Evolutionary conservation across 129 eudicot species (phyloP).

Genomic region (Kitagawia praeruptora): DNA sequence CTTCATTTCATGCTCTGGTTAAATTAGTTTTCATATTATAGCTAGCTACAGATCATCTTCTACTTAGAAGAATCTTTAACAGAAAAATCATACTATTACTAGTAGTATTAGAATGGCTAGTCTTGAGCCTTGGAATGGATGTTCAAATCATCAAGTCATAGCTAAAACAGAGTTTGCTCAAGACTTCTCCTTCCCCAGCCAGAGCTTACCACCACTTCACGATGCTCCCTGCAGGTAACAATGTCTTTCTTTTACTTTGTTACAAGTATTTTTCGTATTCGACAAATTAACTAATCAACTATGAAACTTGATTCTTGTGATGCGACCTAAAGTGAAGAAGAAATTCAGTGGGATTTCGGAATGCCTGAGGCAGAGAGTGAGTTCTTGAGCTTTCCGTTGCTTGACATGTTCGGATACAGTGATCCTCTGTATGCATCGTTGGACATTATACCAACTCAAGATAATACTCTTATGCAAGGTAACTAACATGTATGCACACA

Average conservation of each 20-base stretch:
- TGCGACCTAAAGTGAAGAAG: neutral
- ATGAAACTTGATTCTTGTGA: neutral
- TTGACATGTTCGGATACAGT: slow-evolving; percentile 14
- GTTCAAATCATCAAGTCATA: neutral
- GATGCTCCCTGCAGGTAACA: neutral
- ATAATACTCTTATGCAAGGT: slow-evolving; percentile 26
- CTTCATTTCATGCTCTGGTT: slow-evolving; percentile 2
- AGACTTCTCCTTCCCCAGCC: neutral
- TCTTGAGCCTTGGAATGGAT: neutral
- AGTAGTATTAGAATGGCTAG: neutral
- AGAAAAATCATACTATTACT: neutral
- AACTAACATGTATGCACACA: neutral
- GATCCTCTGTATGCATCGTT: slow-evolving; percentile 39
- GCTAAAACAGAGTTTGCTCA: neutral
- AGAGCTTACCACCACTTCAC: neutral
- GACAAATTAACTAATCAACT: no score
- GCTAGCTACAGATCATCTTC: neutral
- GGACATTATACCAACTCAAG: slow-evolving; percentile 28
- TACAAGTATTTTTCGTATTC: no score
- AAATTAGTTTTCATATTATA: neutral
- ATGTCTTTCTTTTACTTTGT: neutral
- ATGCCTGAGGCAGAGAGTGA: slow-evolving; percentile 9
- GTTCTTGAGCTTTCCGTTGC: slow-evolving; percentile 24
- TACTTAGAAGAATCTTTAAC: neutral
- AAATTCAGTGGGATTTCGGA: slow-evolving; percentile 5